These are phyloP conservation scores for Fragosphaeria purpurea DNA, from an alignment of 2,329 filamentous ascomycete species.

Conservation along the genomic window DNA sequence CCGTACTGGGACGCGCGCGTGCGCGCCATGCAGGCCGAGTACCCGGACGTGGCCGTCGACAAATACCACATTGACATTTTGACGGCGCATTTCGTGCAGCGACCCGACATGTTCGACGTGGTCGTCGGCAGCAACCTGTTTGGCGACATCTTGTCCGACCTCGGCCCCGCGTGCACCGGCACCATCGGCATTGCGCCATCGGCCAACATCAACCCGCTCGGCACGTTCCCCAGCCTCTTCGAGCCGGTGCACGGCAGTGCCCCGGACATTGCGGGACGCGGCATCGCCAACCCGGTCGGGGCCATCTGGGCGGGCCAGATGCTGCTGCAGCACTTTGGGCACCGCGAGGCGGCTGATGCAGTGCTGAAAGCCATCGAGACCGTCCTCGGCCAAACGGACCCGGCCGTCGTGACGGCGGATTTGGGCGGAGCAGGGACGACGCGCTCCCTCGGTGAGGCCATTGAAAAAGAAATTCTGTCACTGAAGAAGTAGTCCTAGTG, in stretches of 20 bases:
- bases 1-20: constrained; percentile 58
- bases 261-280: constrained; percentile 44
- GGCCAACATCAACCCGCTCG: constrained; percentile 49
- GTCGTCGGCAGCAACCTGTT: constrained; percentile 53
- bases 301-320: constrained; percentile 45
- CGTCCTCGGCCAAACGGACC: constrained; percentile 28
- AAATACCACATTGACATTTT: constrained; percentile 54
- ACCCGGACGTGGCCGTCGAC: constrained; percentile 48
- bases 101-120: constrained; percentile 48
- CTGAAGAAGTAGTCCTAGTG: too few species aligned
- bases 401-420: constrained; percentile 39
- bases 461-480: too few species aligned
- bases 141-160: constrained; percentile 52
- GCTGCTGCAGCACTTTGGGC: constrained; percentile 44
- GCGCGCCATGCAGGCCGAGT: constrained; percentile 42
- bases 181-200: constrained; percentile 60
- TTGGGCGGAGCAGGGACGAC: constrained; percentile 30
- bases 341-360: constrained; percentile 34
- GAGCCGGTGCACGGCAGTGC: constrained; percentile 47
- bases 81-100: constrained; percentile 44
- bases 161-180: constrained; percentile 57
- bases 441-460: not conserved
- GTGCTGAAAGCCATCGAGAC: constrained; percentile 39
- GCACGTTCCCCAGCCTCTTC: constrained; percentile 44
- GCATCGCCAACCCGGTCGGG: constrained; percentile 42